These are phyloP conservation scores for Orbilia brochopaga DNA, from an alignment of 2,329 filamentous ascomycete species.

Conservation along the genomic window DNA sequence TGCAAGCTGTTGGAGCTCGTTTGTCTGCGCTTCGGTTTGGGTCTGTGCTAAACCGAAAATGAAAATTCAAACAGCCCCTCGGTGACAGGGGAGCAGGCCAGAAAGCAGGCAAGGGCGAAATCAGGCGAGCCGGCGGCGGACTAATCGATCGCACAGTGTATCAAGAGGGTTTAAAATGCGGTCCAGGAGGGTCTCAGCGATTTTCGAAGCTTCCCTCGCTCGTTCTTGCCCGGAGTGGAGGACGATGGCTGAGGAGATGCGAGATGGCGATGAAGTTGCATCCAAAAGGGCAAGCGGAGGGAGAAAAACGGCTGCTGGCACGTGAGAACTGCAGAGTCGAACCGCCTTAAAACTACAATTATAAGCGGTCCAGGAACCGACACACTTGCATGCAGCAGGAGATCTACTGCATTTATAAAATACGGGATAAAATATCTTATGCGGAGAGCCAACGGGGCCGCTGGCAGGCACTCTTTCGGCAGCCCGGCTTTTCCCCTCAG, in stretches of 20 bases:
- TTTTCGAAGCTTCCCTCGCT: not conserved
- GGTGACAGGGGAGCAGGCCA: not conserved
- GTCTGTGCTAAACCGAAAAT: constrained; percentile 28
- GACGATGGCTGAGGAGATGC: constrained; percentile 5
- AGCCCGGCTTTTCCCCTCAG: not conserved
- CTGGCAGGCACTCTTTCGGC: not conserved
- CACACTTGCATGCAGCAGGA: not conserved
- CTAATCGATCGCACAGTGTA: not conserved
- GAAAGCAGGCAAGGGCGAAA: not conserved
- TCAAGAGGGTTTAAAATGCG: constrained; percentile 8
- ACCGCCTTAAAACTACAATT: not conserved
- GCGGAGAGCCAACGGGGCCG: not conserved
- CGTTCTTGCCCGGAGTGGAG: not conserved
- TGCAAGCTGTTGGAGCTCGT: constrained; percentile 39
- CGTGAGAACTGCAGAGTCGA: not conserved
- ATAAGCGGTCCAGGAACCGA: constrained; percentile 6
- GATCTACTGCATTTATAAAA: not conserved
- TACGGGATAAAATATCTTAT: not conserved
- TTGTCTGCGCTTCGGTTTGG: constrained; percentile 30
- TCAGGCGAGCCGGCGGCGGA: not conserved
- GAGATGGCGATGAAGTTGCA: constrained; percentile 19
- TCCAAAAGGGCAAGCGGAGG: constrained; percentile 14
- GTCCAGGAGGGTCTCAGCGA: not conserved
- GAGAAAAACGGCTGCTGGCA: constrained; percentile 11
- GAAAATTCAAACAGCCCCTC: constrained; percentile 13